Evolutionary conservation across 805 yeast genomes (phyloP), one percentile per base, ranked within the genome.

Genomic region (Saturnispora hagleri): DNA sequence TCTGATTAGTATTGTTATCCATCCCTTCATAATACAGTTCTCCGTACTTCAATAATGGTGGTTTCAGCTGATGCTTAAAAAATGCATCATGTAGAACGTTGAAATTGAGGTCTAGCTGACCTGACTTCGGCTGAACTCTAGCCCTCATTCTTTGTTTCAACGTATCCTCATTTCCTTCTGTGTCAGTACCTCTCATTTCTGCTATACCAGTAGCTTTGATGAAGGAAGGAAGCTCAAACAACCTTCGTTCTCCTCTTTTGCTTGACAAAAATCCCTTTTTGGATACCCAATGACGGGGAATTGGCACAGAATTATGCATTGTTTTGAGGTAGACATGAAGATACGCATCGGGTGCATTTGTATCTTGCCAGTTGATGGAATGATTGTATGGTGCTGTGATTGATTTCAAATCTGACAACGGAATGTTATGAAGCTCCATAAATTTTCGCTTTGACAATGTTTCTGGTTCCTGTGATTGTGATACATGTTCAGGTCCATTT

Each of bases 71-170:
- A 60, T 77, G 70, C 62, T 83, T 84, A 74, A 89, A 90, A 61
- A 91, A 90, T 0, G 97, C 96, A 64, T 87, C 86, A 62, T 88
- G 82, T 20, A 91, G 67, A 56, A 81, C 85, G 55, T 79, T 83
- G 63, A 85, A 90, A 66, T 91, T 97, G 24, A 93, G 77, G 63
- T 91, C 98, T 22, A 91, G 65, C 49, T 81, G 73, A 1, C 95
- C 95, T 81, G 89, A 73, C 63, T 87, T 88, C 0, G 97, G 97
- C 64, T 88, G 97, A 0, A 89, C 95, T 48, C 86, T 74, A 52
- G 86, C 91, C 55, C 97, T 74, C 64, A 84, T 84, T 61, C 77
- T 74, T 60, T 86, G 93, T 62, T 85, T 82, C 58, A 89, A 63
- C 1, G 81, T 73, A 13, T 77, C 18, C 4, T 77, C 81, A 43